A percentile compares a stretch with the other conserved stretches of the same genome.
Evolutionary conservation across 257 asterid species (phyloP).

Genomic region (Nicotiana sylvestris): DNA sequence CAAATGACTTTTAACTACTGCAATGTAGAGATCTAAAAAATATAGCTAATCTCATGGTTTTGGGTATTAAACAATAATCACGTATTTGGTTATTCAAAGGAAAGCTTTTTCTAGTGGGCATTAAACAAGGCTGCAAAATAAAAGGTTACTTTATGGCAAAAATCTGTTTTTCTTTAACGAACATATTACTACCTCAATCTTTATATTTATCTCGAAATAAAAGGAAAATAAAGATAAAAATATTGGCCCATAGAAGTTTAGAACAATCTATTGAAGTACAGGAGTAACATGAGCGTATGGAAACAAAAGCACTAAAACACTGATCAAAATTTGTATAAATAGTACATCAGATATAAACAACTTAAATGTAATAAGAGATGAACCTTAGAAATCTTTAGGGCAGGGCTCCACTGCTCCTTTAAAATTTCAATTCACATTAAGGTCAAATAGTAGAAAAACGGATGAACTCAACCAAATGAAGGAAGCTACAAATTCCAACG

Average conservation of each 20-base stretch:
- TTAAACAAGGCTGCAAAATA: not conserved
- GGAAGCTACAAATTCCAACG: too few species aligned
- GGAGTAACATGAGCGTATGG: not conserved
- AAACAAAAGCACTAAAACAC: not conserved
- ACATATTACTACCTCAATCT: not conserved
- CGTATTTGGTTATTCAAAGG: not conserved
- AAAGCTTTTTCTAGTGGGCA: not conserved
- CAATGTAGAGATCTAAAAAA: not conserved
- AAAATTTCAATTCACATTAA: constrained; percentile 47
- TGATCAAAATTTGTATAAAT: not conserved
- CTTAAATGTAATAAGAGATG: constrained; percentile 1
- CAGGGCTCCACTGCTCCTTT: constrained; percentile 99
- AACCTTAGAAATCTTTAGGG: constrained; percentile 89
- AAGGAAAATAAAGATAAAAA: not conserved
- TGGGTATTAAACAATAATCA: not conserved
- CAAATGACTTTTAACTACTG: not conserved
- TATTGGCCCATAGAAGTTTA: not conserved
- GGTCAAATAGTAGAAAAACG: too few species aligned
- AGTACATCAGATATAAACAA: not conserved
- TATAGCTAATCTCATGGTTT: not conserved
- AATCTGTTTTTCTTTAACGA: not conserved
- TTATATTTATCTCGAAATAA: not conserved
- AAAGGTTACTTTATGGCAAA: not conserved
- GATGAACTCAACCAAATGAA: too few species aligned
- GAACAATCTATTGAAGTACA: constrained; percentile 2